Evolutionary conservation across 805 yeast species (phyloP), one percentile per base, ranked within the genome.

Genomic region (Wickerhamiella occidentalis): DNA sequence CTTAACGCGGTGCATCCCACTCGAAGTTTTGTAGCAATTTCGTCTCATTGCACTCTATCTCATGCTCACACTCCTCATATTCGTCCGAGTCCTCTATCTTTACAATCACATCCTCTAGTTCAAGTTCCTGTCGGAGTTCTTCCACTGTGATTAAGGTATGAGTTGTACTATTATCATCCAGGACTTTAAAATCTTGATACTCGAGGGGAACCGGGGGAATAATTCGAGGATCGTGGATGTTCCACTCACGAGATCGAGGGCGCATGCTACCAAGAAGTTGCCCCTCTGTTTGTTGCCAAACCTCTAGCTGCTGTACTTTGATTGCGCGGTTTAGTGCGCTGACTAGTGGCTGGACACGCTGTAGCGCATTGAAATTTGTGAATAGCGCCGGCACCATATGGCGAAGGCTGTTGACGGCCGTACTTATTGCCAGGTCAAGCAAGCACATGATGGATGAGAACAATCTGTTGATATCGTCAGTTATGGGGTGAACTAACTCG

Each of bases 391-490:
- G 54, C 3, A 43, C 49, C 15, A 45, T 21, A 28, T 19, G 30
- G 19, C 12, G 44, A n/a, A 51, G 40, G 13, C 37, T 5, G 8
- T 18, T 26, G n/a, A 22, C 26, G 40, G 43, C 19, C 5, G 41
- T 11, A 11, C 8, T 28, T 25, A 50, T 12, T 3, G 55, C 44
- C 37, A 51, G 55, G 44, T 56, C 56, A n/a, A 51, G 55, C 11
- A 56, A 44, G 23, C 12, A 22, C 25, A 46, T 12, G 35, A 50
- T 33, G n/a, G 47, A 35, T 12, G 35, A 36, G 22, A 45, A 29
- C n/a, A 48, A 15, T 8, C 8, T 7, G 23, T 40, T 41, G 7
- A 18, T 12, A 4, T 23, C 30, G n/a, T 19, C 30, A 2, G 18
- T 23, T 1, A 23, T 33, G 13, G 35, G 35, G 23, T 48, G 48